Evolutionary conservation across 148 eudicot species (phyloP), one percentile per base, ranked within the genome.

Genomic region (Camellia lanceoleosa): DNA sequence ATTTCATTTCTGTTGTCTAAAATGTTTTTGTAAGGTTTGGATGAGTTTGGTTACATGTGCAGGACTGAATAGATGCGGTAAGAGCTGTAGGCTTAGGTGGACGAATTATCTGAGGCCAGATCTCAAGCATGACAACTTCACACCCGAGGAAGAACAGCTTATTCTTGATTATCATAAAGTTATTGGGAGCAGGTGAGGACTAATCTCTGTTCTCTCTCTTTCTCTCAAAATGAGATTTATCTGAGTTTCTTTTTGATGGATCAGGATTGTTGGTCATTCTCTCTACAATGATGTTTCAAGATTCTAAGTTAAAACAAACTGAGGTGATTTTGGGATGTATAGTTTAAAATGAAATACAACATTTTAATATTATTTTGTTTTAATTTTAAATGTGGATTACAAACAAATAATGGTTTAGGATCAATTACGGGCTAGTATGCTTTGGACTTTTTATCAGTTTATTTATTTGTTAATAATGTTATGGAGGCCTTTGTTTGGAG

Each of bases 71-170:
- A 90, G 99, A 85, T 96, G 99, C 59, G 99, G 99, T 12, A 96
- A 96, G 92, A 96, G 99, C 83, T 96, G 99, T 72, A 89, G 99
- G 83, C 91, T 96, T 11, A 81, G 99, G 69, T 96, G 99, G 99
- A 96, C 99, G 54, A 96, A 96, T 80, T 96, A 96, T 81, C 84
- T 96, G 54, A 88, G 98, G 87, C 99, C 99, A 59, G 99, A 96
- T 76, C 99, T 93, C 76, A 96, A 90, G 78, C 98, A 92, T 68
- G 97, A 93, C 76, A 80, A 81, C 54, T 96, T 96, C 78, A 90
- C 98, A 3, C 88, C 90, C 15, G 91, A 91, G 61, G 99, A 96
- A 87, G 99, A 95, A 83, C 90, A 96, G 54, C 92, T 89, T 83
- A 96, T 96, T 79, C 78, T 96, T 47, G 89, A 91, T 68, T 87